Base-by-base conservation (phyloP, 169 alveolate species). In the Perkinsus olseni region DNA sequence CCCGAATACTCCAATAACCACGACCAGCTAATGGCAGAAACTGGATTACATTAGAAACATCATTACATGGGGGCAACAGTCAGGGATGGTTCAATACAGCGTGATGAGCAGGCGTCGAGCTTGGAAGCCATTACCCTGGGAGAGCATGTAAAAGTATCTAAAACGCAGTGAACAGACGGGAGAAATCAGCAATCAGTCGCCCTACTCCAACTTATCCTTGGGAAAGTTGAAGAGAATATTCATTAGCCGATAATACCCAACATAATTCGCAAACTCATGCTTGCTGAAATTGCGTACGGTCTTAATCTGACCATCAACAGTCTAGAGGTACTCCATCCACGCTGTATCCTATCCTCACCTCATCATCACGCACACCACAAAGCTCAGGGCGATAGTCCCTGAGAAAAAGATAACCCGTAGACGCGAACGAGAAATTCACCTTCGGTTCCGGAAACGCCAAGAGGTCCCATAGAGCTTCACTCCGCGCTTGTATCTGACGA, bases 71-170 rank as follows among this genome's bases (percentile, higher is more conserved):
- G 28, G 31, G 34, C 4, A 3, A 62, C 34, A 8, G 8, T 3
- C 82, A 62, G n/a, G n/a, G n/a, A n/a, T n/a, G n/a, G n/a, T 24
- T 92, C 40, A 94, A 50, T 92, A 94, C 50, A 94, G 91, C 37
- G 95, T 92, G 38, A 93, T 74, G 38, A 94, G 92, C 34, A 94
- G 92, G 24, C 95, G 93, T n/a, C 94, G 93, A 13, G 94, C 93
- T n/a, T 94, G 92, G 48, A 92, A 92, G 90, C 95, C 95, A 90
- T 94, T 94, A 92, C 95, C 95, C 0, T 94, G 94, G 21, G 93
- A 91, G 31, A 94, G 94, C 96, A 94, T 94, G 50, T 91, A 92
- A 93, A 94, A 94, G 62, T 94, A 62, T 24, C 82, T 62, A 24
- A 62, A 24, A 21, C 31, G 36, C 13, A 62, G 31, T 62, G 31